Base-by-base conservation (phyloP, 495 filamentous ascomycete species). In the Bacidia gigantensis region DNA sequence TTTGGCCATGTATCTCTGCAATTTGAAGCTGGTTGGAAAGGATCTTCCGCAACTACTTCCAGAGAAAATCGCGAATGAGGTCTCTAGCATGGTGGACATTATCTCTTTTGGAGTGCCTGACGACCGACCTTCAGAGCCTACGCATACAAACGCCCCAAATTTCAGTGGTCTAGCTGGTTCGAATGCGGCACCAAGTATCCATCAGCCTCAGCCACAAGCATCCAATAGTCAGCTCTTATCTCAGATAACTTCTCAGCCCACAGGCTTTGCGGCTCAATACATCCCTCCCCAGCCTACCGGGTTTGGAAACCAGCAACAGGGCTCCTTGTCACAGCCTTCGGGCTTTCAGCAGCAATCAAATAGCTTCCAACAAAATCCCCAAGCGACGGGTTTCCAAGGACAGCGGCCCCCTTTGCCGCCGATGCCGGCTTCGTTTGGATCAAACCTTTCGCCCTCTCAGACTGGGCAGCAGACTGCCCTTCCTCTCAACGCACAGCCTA, bases 31-130 rank as follows among this genome's bases (percentile, higher is more conserved):
- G 14, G 86, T 86, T 14, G 89, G 89, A 25, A 95, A 94, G 65
- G 70, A 79, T 0, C 61, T 99, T 10, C 93, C 93, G 1, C 58
- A 71, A 0, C 62, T 63, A 11, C 70, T 99, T 2, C 90, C 93
- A 0, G 89, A 96, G 39, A 83, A 77, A 39, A 80, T 97, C 45
- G 83, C 77, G 67, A 99, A 97, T 63, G 93, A 99, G 67, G 93
- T 99, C 25, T 96, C 90, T 10, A 93, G 93, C 62, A 97, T 99
- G 92, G 93, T 99, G 29, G 93, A 99, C 62, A 97, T 97, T 41
- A 99, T 99, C 57, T 95, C 90, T 18, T 97, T 97, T 64, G 86
- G 86, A 53, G 79, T 96, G 18, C 79, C 80, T 0, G 93, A 98
- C 58, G 84, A 89, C 14, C 73, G 68, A 17, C 77, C 82, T 12